phyloP scores from a whole-genome alignment of 345 rosid genomes.

The Eucalyptus shirleyi region DNA sequence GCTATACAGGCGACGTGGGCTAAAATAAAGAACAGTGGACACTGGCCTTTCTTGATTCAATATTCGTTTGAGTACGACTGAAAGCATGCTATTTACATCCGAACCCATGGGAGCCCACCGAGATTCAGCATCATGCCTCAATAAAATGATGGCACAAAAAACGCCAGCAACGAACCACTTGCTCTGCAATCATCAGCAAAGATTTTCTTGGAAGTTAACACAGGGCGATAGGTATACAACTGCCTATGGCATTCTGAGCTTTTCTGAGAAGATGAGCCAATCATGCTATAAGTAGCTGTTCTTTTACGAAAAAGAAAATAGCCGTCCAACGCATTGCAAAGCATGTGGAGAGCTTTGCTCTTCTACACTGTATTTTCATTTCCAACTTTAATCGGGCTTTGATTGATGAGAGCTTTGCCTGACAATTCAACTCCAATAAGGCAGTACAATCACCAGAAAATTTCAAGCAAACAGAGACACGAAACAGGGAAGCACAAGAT shows the following conservation, averaged over 20 bases:
- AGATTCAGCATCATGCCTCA: slow-evolving; percentile 61
- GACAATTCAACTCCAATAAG: background rate
- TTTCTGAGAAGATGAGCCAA: background rate
- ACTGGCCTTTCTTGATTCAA: slow-evolving; percentile 68
- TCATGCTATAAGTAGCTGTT: background rate
- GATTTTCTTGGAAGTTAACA: background rate
- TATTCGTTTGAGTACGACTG: slow-evolving; percentile 35
- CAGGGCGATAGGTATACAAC: background rate
- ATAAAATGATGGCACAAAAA: slow-evolving; percentile 33
- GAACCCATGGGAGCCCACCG: slow-evolving; percentile 63
- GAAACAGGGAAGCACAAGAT: background rate
- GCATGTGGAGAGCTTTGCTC: too few relatives aligned
- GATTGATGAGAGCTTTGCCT: background rate
- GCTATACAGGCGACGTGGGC: too few relatives aligned
- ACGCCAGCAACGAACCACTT: slow-evolving; percentile 54
- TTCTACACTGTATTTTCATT: background rate
- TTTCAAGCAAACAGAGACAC: background rate
- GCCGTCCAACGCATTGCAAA: too few relatives aligned
- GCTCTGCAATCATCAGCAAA: slow-evolving; percentile 33
- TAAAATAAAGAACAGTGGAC: background rate
- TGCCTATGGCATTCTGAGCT: background rate
- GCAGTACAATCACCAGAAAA: background rate
- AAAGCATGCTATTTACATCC: slow-evolving; percentile 30
- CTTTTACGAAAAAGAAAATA: too few relatives aligned
- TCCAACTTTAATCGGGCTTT: background rate